Percentiles rank a stretch among this genome's conserved stretches.
phyloP scores from a whole-genome alignment of 805 yeast genomes.

The Kuraishia hungarica region DNA sequence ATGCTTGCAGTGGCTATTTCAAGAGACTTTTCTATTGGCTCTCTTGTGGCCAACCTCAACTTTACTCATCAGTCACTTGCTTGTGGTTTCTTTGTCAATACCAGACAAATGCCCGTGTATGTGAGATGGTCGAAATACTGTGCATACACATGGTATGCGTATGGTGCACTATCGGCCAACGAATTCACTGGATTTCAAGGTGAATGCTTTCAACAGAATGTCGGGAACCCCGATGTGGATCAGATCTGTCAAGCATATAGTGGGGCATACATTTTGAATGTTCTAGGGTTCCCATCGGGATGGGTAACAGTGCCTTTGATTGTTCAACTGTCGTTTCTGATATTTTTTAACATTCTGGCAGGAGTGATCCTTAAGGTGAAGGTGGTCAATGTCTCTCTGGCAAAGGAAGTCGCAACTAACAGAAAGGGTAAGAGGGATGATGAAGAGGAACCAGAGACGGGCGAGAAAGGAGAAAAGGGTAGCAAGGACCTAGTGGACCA shows the following conservation, averaged over 20 bases:
- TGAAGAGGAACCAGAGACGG: not conserved
- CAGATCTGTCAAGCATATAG: constrained; percentile 36
- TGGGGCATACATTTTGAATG: constrained; percentile 44
- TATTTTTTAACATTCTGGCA: constrained; percentile 44
- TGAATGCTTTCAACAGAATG: constrained; percentile 36
- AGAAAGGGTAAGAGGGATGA: constrained; percentile 1
- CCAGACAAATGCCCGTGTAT: constrained; percentile 70
- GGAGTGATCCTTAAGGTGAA: constrained; percentile 37
- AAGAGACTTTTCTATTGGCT: constrained; percentile 53
- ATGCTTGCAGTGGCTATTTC: constrained; percentile 44
- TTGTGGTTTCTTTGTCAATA: constrained; percentile 74
- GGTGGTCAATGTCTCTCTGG: constrained; percentile 45
- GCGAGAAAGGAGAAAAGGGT: constrained; percentile 4
- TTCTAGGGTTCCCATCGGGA: constrained; percentile 51
- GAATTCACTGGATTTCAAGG: constrained; percentile 58
- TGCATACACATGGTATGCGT: constrained; percentile 71
- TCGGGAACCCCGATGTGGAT: constrained; percentile 19
- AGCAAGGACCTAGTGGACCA: constrained; percentile 10
- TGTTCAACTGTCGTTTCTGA: constrained; percentile 46
- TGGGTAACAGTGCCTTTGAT: constrained; percentile 66
- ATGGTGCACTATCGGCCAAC: constrained; percentile 59
- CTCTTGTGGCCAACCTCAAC: constrained; percentile 51
- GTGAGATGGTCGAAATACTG: constrained; percentile 79
- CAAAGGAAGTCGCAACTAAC: constrained; percentile 20
- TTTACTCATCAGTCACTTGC: constrained; percentile 71